These are phyloP conservation scores for Fusarium verticillioides DNA, from an alignment of 2,329 filamentous ascomycete species.

Conservation along the genomic window DNA sequence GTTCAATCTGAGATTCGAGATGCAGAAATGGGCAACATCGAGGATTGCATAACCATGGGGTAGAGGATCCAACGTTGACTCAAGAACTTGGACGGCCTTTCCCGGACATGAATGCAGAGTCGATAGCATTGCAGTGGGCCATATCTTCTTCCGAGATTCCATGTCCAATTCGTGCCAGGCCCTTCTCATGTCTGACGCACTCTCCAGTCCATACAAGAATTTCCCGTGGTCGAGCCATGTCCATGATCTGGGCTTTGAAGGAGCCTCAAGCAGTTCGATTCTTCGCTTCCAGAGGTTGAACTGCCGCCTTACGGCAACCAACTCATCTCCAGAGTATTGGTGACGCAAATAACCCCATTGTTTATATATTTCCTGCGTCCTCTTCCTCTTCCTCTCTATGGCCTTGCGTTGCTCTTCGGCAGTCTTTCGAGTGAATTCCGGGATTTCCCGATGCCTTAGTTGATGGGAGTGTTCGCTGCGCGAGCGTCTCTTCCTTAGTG, in stretches of 20 bases:
- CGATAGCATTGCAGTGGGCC: slow-evolving; percentile 52
- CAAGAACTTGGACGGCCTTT: slow-evolving; percentile 48
- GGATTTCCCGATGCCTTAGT: neutral
- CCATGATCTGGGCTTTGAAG: slow-evolving; percentile 30
- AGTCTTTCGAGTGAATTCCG: slow-evolving; percentile 4
- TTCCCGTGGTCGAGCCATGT: slow-evolving; percentile 44
- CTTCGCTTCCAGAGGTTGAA: slow-evolving; percentile 49
- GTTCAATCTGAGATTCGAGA: slow-evolving; percentile 34
- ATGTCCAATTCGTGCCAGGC: slow-evolving; percentile 48
- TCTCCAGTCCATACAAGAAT: slow-evolving; percentile 48
- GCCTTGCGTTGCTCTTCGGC: slow-evolving; percentile 1
- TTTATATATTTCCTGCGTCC: slow-evolving; percentile 18
- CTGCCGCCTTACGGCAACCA: slow-evolving; percentile 29
- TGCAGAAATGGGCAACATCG: slow-evolving; percentile 51
- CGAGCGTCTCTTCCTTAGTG: neutral
- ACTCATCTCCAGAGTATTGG: slow-evolving; percentile 38
- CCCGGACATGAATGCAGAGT: slow-evolving; percentile 49
- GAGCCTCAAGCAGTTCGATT: slow-evolving; percentile 36
- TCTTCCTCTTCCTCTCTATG: slow-evolving; percentile 5
- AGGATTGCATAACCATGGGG: slow-evolving; percentile 53
- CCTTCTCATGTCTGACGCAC: slow-evolving; percentile 46
- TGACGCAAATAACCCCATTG: slow-evolving; percentile 51
- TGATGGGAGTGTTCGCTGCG: neutral
- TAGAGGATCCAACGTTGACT: slow-evolving; percentile 51
- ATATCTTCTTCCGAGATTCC: slow-evolving; percentile 42